Percentiles rank a stretch among this genome's conserved stretches.
Conservation (phyloP, 2,329 filamentous ascomycete species). For the Monilinia polystroma region DNA sequence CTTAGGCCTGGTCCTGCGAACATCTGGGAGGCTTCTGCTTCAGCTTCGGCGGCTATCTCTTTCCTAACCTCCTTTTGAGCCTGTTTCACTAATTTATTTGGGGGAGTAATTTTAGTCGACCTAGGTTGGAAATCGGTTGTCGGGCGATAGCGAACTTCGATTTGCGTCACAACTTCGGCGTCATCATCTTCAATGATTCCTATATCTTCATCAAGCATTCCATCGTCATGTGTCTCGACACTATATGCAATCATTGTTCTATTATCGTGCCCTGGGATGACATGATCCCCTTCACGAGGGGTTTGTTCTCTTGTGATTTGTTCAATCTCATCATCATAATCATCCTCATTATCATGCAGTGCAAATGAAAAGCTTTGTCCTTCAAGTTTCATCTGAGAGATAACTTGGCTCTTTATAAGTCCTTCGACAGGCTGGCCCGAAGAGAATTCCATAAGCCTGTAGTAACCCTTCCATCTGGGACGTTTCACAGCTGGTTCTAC, state of each 20-base stretch:
- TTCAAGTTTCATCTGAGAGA: constrained; percentile 10
- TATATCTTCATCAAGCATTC: constrained; percentile 12
- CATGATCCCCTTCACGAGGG: background rate
- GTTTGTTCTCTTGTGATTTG: constrained; percentile 1
- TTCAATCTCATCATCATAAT: constrained; percentile 9
- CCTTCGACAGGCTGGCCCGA: constrained; percentile 7
- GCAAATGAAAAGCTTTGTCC: constrained; percentile 3
- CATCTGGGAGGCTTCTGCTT: constrained; percentile 8
- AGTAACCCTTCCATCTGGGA: constrained; percentile 15
- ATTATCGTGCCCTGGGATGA: background rate
- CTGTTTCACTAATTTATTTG: background rate
- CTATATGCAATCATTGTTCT: constrained; percentile 2
- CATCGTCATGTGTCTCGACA: constrained; percentile 4
- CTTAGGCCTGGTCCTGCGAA: background rate
- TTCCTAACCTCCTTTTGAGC: background rate
- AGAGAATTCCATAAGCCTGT: constrained; percentile 15
- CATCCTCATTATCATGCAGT: background rate
- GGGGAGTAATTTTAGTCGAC: background rate
- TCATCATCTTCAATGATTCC: background rate
- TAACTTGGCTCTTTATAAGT: background rate
- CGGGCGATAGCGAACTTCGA: constrained; percentile 19
- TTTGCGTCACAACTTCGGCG: constrained; percentile 9
- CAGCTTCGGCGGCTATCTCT: constrained; percentile 8
- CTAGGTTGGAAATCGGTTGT: constrained; percentile 17
- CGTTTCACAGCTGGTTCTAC: background rate